Base-by-base conservation (phyloP, 1,139 yeast genomes). In the Candida tunisiensis region DNA sequence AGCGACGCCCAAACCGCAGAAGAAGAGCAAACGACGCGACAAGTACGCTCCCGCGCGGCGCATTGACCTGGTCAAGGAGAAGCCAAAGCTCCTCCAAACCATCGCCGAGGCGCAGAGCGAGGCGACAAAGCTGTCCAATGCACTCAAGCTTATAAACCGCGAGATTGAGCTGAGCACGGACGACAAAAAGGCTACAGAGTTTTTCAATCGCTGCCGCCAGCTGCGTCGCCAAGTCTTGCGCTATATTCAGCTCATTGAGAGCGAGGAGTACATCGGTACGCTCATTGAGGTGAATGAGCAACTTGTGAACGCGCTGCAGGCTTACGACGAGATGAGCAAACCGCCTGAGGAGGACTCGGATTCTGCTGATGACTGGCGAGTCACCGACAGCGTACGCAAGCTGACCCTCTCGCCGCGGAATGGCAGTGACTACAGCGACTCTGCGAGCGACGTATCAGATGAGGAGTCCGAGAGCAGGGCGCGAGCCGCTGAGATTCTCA, bases 231-330 rank as follows among this genome's bases (percentile, higher is more conserved):
- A 69, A 39, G 71, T 88, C 11, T 59, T 88, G 39, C 60, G 82
- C 37, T 83, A 83, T 47, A 60, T 88, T 36, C 96, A 88, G 51
- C 31, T 33, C 19, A 62, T 70, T 32, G 77, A 77, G 23, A 62
- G 62, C 24, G 95, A 83, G 38, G 93, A 80, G 44, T 77, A 74
- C 38, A 55, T 88, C 40, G 96, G 95, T 7, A 66, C 85, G 28
- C 61, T 88, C 38, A 69, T 88, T 34, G 75, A 69, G 37, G 92
- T 94, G 27, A 88, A 88, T 47, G 98, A 88, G 42, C 85, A 77
- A 44, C 62, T 88, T 36, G 92, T 88, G 8, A 58, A 57, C 4
- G 74, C 83, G 0, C 62, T 88, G 42, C 69, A 73, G 40, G 53
- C 60, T 34, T 83, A 71, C 47, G 93, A 85, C 36, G 62, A 13